Evolutionary conservation across 1,284 basidiomycete species (phyloP).

Genomic region (Ceratorhiza oryzae-sativae): DNA sequence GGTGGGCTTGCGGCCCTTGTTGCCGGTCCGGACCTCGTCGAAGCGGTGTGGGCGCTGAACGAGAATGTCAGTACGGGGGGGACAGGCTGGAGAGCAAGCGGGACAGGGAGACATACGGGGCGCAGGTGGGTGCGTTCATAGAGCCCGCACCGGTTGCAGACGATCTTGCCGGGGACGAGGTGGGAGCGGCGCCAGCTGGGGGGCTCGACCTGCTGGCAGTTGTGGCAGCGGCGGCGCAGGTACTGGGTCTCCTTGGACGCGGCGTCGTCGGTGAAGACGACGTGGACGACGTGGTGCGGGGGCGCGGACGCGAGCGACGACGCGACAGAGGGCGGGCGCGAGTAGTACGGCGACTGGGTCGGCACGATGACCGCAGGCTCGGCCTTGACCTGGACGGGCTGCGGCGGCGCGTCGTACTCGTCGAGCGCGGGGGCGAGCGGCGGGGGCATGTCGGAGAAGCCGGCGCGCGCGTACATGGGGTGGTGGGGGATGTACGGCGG

Average conservation of each 20-base stretch:
- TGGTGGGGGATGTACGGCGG: slow-evolving; percentile 25
- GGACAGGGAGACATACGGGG: slow-evolving; percentile 50
- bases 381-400: slow-evolving; percentile 24
- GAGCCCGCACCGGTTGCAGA: slow-evolving; percentile 87
- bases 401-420: slow-evolving; percentile 8
- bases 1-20: slow-evolving; percentile 72
- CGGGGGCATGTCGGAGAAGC: not conserved
- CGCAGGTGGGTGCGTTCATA: slow-evolving; percentile 85
- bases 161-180: slow-evolving; percentile 84
- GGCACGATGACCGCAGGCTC: slow-evolving; percentile 31
- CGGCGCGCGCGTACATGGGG: slow-evolving; percentile 11
- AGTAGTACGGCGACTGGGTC: slow-evolving; percentile 38
- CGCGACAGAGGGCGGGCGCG: slow-evolving; percentile 33
- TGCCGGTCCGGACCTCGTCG: slow-evolving; percentile 80
- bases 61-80: not conserved
- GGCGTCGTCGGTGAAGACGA: slow-evolving; percentile 86
- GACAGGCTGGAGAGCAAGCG: not conserved
- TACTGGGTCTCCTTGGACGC: slow-evolving; percentile 87
- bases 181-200: slow-evolving; percentile 84
- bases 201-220: slow-evolving; percentile 86
- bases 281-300: slow-evolving; percentile 63
- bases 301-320: slow-evolving; percentile 19
- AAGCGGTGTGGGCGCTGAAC: slow-evolving; percentile 72
- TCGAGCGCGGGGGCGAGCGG: slow-evolving; percentile 14
- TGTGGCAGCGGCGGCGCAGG: slow-evolving; percentile 81